A percentile compares a stretch with the other conserved stretches of the same genome.
These are phyloP conservation scores for Xylaria sp. DNA, from an alignment of 2,329 filamentous ascomycete species.

Conservation along the genomic window DNA sequence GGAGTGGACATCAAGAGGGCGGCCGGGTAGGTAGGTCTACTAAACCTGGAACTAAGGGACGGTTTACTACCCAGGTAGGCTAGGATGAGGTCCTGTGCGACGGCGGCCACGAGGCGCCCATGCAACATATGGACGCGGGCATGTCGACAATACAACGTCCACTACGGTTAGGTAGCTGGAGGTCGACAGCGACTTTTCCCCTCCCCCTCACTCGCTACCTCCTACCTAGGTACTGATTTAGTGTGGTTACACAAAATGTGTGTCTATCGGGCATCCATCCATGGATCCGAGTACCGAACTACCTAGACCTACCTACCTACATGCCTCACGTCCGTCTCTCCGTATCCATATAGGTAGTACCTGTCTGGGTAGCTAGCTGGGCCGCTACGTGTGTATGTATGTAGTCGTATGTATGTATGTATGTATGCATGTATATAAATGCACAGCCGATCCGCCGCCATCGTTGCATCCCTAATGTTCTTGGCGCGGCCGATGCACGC, in stretches of 20 bases:
- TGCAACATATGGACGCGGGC: slow-evolving; percentile 7
- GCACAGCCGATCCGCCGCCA: slow-evolving; percentile 22
- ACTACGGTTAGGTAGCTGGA: too few relatives aligned
- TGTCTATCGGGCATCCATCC: background rate
- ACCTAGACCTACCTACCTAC: background rate
- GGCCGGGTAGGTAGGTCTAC: too few relatives aligned
- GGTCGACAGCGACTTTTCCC: background rate
- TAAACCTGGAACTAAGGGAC: too few relatives aligned
- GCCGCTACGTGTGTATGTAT: slow-evolving; percentile 3
- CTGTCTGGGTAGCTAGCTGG: too few relatives aligned
- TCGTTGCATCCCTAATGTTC: background rate
- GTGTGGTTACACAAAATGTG: slow-evolving; percentile 24
- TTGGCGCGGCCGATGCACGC: background rate
- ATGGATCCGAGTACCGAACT: background rate
- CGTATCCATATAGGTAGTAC: too few relatives aligned
- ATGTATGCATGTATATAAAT: slow-evolving; percentile 14
- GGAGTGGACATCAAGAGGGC: too few relatives aligned
- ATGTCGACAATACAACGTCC: background rate
- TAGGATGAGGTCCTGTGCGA: slow-evolving; percentile 25
- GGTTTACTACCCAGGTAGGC: background rate
- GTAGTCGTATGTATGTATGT: background rate
- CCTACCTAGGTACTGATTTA: slow-evolving; percentile 12
- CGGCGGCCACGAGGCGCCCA: slow-evolving; percentile 32
- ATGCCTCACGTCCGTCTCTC: too few relatives aligned
- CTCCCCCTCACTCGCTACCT: background rate